phyloP scores from a whole-genome alignment of 106 monocot species.

The Platanthera zijinensis region DNA sequence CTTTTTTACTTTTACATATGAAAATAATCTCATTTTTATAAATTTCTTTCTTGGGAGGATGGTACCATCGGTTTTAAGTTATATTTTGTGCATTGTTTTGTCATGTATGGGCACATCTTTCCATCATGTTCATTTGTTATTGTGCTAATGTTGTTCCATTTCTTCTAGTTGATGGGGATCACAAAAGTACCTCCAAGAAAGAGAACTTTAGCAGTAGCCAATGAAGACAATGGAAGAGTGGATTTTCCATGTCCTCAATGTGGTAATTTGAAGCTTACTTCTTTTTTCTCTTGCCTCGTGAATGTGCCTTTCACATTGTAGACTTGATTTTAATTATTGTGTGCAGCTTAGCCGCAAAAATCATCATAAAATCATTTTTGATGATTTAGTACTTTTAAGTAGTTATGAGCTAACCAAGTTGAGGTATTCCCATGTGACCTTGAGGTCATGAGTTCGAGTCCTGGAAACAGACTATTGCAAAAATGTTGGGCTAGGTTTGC shows the following conservation, averaged over 20 bases:
- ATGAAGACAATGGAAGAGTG: conserved; percentile 23
- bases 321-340: not conserved
- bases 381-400: too few species aligned
- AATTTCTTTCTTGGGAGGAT: not conserved
- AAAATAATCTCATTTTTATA: not conserved
- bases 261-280: conserved; percentile 35
- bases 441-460: too few species aligned
- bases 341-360: not conserved
- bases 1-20: not conserved
- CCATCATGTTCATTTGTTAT: not conserved
- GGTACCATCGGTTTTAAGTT: not conserved
- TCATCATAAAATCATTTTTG: too few species aligned
- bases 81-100: not conserved
- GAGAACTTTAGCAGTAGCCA: conserved; percentile 27
- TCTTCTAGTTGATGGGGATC: conserved; percentile 46
- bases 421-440: too few species aligned
- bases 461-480: too few species aligned
- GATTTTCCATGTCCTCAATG: conserved; percentile 74
- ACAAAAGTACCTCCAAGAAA: conserved; percentile 53
- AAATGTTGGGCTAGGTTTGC: too few species aligned
- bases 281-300: not conserved
- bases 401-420: too few species aligned
- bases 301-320: not conserved
- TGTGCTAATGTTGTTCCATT: not conserved
- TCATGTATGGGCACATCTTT: not conserved